Conservation (phyloP, 495 filamentous ascomycete species). For the Trichoderma virens region DNA sequence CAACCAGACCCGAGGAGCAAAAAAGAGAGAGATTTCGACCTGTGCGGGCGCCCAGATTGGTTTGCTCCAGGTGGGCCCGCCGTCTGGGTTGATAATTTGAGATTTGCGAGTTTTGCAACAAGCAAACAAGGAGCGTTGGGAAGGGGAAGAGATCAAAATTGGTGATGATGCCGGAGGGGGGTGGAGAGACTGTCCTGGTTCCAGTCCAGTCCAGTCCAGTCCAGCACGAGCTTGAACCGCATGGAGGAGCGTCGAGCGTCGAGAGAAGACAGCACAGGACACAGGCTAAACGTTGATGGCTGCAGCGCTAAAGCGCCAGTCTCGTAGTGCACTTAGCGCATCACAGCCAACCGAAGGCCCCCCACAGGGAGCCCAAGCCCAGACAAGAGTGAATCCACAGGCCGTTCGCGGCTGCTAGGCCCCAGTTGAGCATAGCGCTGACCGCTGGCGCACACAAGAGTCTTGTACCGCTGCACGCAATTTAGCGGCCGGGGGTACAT, state of each 20-base stretch:
- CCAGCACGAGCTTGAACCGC: not conserved
- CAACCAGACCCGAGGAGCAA: not conserved
- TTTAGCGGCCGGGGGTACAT: not conserved
- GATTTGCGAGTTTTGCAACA: not conserved
- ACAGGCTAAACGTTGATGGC: slow-evolving; percentile 1
- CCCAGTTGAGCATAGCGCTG: not conserved
- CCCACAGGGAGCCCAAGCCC: not conserved
- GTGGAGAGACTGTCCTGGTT: not conserved
- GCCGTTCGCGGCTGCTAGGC: slow-evolving; percentile 7
- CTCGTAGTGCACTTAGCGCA: slow-evolving; percentile 3
- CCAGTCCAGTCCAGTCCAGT: not conserved
- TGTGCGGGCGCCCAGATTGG: not conserved
- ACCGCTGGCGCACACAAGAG: not conserved
- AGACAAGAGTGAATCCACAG: not conserved
- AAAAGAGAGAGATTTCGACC: not conserved
- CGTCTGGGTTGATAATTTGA: not conserved
- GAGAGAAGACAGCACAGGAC: too few relatives aligned
- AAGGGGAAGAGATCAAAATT: not conserved
- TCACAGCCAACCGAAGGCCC: slow-evolving; percentile 1
- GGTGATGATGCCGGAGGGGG: not conserved
- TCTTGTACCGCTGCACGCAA: not conserved
- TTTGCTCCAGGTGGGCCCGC: slow-evolving; percentile 4
- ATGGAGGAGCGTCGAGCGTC: too few relatives aligned
- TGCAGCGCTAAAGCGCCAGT: slow-evolving; percentile 2
- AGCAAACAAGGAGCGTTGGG: not conserved